phyloP scores from a whole-genome alignment of 352 stramenopile genomes.

The Phytopythium ostracodes region DNA sequence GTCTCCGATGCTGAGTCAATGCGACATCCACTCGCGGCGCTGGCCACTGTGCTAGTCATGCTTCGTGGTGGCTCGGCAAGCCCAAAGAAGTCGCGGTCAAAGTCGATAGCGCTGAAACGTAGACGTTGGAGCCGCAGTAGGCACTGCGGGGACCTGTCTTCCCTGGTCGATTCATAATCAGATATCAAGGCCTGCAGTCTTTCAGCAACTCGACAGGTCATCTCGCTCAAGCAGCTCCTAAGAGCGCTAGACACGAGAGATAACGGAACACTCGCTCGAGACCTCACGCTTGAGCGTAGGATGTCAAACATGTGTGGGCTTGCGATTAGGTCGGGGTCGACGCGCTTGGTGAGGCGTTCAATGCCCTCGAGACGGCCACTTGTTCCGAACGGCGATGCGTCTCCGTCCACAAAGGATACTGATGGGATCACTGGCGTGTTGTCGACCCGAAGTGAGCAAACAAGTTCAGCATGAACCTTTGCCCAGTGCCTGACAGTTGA shows the following conservation, averaged over 20 bases:
- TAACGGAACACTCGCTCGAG: neutral
- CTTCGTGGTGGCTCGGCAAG: neutral
- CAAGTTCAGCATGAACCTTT: conserved; percentile 14
- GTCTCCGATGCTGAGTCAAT: neutral
- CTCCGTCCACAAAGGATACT: neutral
- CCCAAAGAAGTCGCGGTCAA: neutral
- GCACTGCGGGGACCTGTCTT: neutral
- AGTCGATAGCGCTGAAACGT: no score
- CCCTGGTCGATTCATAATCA: neutral
- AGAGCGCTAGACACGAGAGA: neutral
- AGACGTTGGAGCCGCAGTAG: neutral
- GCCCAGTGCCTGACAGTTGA: conserved; percentile 10
- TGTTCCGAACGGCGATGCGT: neutral
- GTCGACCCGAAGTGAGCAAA: neutral
- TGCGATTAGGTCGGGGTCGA: neutral
- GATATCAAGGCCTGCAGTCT: neutral
- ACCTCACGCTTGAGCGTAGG: neutral
- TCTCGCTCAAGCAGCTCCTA: neutral
- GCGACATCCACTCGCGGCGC: neutral
- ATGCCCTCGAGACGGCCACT: neutral
- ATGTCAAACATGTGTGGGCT: neutral
- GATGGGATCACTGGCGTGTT: neutral
- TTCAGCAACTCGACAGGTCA: neutral
- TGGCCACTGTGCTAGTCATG: neutral
- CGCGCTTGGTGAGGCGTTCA: neutral